Conservation (phyloP, 106 monocot genomes). For the Acorus gramineus region DNA sequence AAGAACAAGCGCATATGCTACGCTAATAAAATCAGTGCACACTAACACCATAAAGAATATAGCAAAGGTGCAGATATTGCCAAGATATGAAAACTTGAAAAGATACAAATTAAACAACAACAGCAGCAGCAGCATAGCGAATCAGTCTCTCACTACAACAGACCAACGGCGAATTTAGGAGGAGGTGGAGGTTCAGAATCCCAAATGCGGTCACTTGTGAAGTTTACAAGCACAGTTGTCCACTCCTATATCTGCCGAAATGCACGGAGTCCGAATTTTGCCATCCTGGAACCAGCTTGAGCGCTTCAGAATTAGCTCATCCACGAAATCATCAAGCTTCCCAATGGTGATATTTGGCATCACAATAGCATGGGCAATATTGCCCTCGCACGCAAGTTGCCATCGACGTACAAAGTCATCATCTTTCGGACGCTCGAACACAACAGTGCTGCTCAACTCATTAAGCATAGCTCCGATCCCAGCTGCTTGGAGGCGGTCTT, state of each 20-base stretch:
- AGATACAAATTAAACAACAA: too few relatives aligned
- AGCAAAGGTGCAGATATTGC: too few relatives aligned
- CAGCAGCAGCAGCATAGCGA: too few relatives aligned
- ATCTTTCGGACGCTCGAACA: constrained; percentile 77
- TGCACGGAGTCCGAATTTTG: constrained; percentile 27
- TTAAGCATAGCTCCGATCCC: constrained; percentile 92
- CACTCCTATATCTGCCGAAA: constrained; percentile 45
- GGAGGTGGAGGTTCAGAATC: too few relatives aligned
- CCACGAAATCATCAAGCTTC: constrained; percentile 68
- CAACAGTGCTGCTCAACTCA: constrained; percentile 93
- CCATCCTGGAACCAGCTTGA: constrained; percentile 48
- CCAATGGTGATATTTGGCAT: constrained; percentile 89
- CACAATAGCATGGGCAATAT: constrained; percentile 87
- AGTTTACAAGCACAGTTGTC: constrained; percentile 58
- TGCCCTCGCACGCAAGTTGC: constrained; percentile 90
- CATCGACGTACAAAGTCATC: constrained; percentile 74
- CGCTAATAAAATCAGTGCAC: too few relatives aligned
- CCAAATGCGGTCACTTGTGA: constrained; percentile 13
- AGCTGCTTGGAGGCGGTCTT: constrained; percentile 48
- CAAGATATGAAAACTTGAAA: too few relatives aligned
- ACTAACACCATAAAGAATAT: too few relatives aligned
- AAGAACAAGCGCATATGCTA: too few relatives aligned
- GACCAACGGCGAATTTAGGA: too few relatives aligned
- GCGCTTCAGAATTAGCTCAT: constrained; percentile 46
- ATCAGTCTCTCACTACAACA: too few relatives aligned